A percentile compares a stretch with the other conserved stretches of the same genome.
These are phyloP conservation scores for Carallia brachiata DNA, from an alignment of 345 rosid genomes.

Conservation along the genomic window DNA sequence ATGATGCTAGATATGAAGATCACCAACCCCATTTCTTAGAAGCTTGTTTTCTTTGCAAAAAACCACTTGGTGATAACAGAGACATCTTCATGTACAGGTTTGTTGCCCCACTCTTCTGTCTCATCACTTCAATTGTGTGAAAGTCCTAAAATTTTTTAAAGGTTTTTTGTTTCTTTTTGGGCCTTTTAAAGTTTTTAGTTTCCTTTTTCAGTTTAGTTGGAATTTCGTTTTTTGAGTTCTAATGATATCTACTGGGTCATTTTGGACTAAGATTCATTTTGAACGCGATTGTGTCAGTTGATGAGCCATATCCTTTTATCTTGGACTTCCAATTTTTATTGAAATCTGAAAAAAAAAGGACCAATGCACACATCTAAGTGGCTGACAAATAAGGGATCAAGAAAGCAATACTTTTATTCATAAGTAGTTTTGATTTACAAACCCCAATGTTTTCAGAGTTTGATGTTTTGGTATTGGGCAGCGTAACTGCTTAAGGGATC, in stretches of 20 bases:
- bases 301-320: background rate
- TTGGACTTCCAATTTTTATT: background rate
- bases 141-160: no score
- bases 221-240: background rate
- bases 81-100: conserved; percentile 91
- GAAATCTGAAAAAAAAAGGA: background rate
- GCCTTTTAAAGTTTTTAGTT: no score
- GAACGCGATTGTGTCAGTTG: no score
- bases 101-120: background rate
- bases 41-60: conserved; percentile 70
- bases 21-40: conserved; percentile 66
- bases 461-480: no score
- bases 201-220: background rate
- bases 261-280: no score
- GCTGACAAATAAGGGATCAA: no score
- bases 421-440: no score
- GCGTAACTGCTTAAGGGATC: no score
- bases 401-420: no score
- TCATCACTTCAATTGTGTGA: background rate
- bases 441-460: no score
- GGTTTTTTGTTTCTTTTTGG: no score
- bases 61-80: conserved; percentile 57
- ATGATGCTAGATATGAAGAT: conserved; percentile 60
- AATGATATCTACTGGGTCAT: background rate
- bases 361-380: background rate